These are phyloP conservation scores for Saccharomycopsis crataegensis DNA, from an alignment of 1,139 yeast genomes.

Conservation along the genomic window DNA sequence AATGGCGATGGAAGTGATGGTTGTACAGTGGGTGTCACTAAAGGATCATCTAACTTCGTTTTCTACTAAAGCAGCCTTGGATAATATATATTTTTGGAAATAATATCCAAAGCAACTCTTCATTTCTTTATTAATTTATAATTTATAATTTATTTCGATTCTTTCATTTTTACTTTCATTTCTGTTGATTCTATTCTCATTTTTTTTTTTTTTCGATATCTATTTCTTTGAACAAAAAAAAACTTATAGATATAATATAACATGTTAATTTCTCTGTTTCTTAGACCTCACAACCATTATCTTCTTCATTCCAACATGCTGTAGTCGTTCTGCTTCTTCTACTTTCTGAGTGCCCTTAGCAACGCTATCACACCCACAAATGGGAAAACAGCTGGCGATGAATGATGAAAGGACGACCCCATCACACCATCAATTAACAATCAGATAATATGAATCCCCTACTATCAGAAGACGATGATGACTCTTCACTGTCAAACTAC, in stretches of 20 bases:
- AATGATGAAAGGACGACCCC: too few species aligned
- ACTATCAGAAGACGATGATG: conserved; percentile 12
- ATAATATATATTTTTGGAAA: neutral
- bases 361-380: too few species aligned
- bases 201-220: neutral
- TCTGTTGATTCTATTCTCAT: neutral
- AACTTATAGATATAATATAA: too few species aligned
- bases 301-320: too few species aligned
- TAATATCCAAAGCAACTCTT: too few species aligned
- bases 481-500: conserved; percentile 15
- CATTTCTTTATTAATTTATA: neutral
- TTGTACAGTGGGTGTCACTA: conserved; percentile 66
- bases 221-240: neutral
- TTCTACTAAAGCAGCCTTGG: conserved; percentile 33
- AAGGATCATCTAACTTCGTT: conserved; percentile 63
- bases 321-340: too few species aligned
- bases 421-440: neutral
- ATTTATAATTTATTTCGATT: neutral
- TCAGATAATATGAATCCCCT: conserved; percentile 3
- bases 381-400: too few species aligned
- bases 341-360: too few species aligned
- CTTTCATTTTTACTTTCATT: neutral
- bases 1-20: conserved; percentile 46
- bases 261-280: too few species aligned
- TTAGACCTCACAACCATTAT: too few species aligned